A percentile compares a stretch with the other conserved stretches of the same genome.
Conservation (phyloP, 2,329 filamentous ascomycete genomes). For the Coniochaeta hoffmannii region DNA sequence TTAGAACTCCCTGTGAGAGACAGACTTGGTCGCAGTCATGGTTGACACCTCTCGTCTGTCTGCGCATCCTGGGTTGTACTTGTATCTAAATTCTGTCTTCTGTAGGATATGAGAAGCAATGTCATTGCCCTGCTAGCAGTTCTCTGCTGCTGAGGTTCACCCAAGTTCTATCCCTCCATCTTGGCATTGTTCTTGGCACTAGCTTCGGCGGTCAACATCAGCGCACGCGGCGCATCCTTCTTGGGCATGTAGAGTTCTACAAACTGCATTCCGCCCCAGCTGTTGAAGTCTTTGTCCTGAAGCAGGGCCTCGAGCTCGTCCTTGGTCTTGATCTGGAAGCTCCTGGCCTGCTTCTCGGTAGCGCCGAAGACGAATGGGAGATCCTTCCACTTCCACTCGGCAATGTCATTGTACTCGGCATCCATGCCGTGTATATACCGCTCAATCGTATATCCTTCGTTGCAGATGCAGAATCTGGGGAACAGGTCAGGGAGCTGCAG, state of each 20-base stretch:
- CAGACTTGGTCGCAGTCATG: background rate
- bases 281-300: constrained; percentile 54
- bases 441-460: constrained; percentile 86
- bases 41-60: background rate
- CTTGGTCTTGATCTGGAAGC: constrained; percentile 62
- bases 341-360: constrained; percentile 45
- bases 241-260: constrained; percentile 78
- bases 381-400: constrained; percentile 61
- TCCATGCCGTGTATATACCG: constrained; percentile 81
- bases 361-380: constrained; percentile 63
- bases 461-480: constrained; percentile 72
- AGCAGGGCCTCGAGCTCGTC: constrained; percentile 61
- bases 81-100: background rate
- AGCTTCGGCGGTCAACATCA: constrained; percentile 64
- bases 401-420: constrained; percentile 73
- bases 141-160: no score
- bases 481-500: background rate
- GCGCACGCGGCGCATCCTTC: constrained; percentile 65
- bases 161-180: constrained; percentile 16
- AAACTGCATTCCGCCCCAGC: constrained; percentile 52
- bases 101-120: no score
- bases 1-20: background rate
- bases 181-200: constrained; percentile 61
- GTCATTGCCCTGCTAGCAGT: no score
- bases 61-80: background rate